Conservation (phyloP, 2,329 filamentous ascomycete genomes). For the Fusarium buxicola region DNA sequence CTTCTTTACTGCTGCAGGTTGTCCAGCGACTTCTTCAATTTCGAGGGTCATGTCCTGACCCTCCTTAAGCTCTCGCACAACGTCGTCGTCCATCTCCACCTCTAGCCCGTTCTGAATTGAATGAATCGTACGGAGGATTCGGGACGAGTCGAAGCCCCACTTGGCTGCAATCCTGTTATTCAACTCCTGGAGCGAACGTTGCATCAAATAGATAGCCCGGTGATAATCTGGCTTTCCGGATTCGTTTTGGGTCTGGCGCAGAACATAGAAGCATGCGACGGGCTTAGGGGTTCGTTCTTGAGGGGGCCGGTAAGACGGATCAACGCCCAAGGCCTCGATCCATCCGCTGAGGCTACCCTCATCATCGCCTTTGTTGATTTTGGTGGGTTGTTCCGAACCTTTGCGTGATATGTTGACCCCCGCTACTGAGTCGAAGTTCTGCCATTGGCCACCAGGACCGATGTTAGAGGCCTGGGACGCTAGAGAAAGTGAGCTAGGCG, state of each 20-base stretch:
- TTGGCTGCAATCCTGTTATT: conserved; percentile 79
- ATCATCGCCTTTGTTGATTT: conserved; percentile 66
- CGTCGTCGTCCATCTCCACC: conserved; percentile 90
- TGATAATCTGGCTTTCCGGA: conserved; percentile 72
- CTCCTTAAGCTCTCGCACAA: conserved; percentile 84
- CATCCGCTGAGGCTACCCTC: conserved; percentile 78
- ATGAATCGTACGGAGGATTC: conserved; percentile 77
- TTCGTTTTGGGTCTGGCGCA: conserved; percentile 64
- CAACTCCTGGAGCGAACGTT: conserved; percentile 81
- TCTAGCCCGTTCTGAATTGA: conserved; percentile 80
- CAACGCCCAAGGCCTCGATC: conserved; percentile 94
- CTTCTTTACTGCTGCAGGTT: conserved; percentile 55
- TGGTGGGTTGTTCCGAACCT: conserved; percentile 65
- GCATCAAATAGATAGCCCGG: conserved; percentile 85
- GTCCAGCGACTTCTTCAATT: conserved; percentile 61
- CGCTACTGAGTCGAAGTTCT: conserved; percentile 66
- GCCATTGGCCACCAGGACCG: conserved; percentile 63
- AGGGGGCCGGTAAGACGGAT: conserved; percentile 84
- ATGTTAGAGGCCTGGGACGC: conserved; percentile 65
- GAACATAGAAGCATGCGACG: conserved; percentile 90
- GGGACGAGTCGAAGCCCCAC: conserved; percentile 80
- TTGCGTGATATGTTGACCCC: conserved; percentile 61
- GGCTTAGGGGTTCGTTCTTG: conserved; percentile 75
- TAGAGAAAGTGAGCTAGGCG: conserved; percentile 73
- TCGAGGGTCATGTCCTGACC: conserved; percentile 92